These are phyloP conservation scores for Verticillium isaacii DNA, from an alignment of 2,329 filamentous ascomycete species.

Conservation along the genomic window DNA sequence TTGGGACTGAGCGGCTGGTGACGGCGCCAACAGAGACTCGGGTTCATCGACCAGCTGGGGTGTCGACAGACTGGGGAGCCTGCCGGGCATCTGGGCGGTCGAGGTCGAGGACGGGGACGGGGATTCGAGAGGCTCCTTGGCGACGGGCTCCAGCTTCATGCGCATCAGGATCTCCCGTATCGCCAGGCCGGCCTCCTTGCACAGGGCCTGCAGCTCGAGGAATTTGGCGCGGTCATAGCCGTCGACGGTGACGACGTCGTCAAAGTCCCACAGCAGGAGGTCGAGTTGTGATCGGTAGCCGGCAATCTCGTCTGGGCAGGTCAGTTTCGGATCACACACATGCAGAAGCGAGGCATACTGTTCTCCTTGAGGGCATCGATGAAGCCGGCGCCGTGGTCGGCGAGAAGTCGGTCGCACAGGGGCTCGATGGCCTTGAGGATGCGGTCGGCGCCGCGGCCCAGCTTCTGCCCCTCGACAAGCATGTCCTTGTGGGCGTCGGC, in stretches of 20 bases:
- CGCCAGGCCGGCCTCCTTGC: slow-evolving; percentile 41
- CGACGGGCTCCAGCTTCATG: slow-evolving; percentile 41
- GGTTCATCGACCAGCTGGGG: neutral
- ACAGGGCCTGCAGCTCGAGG: slow-evolving; percentile 39
- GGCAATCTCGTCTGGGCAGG: slow-evolving; percentile 42
- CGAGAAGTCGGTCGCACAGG: slow-evolving; percentile 41
- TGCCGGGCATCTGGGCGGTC: neutral
- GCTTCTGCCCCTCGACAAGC: slow-evolving; percentile 42
- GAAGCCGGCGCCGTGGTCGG: slow-evolving; percentile 45
- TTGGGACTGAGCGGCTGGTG: neutral
- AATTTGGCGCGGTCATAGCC: slow-evolving; percentile 48
- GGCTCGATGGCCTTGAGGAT: slow-evolving; percentile 47
- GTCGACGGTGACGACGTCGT: slow-evolving; percentile 46
- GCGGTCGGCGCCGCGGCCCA: slow-evolving; percentile 44
- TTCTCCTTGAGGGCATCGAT: slow-evolving; percentile 48
- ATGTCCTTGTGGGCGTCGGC: slow-evolving; percentile 40
- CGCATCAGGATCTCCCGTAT: slow-evolving; percentile 47
- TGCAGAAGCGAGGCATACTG: slow-evolving; percentile 26
- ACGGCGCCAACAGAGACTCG: neutral
- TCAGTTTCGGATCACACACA: neutral
- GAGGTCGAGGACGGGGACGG: neutral
- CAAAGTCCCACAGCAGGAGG: slow-evolving; percentile 51
- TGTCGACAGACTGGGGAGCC: neutral
- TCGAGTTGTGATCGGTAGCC: slow-evolving; percentile 41
- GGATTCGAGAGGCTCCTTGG: neutral